A percentile compares a stretch with the other conserved stretches of the same genome.
phyloP scores from a whole-genome alignment of 164 flowering plant species.

The Nelumbo lutea region DNA sequence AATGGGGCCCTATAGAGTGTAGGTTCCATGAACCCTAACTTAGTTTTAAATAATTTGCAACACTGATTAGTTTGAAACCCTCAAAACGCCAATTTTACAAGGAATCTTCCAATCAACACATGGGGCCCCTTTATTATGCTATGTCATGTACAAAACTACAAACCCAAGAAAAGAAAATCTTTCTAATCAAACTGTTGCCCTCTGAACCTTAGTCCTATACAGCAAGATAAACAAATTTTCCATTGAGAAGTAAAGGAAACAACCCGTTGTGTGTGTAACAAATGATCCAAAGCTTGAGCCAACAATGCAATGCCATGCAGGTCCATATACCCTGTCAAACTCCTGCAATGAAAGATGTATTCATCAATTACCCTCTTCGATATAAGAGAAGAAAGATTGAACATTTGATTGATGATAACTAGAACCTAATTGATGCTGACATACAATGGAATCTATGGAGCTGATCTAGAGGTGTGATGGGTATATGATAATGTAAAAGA shows the following conservation, averaged over 20 bases:
- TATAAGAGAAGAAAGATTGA: neutral
- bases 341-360: conserved; percentile 37
- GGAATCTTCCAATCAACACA: too few relatives aligned
- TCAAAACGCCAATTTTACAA: too few relatives aligned
- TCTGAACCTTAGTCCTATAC: conserved; percentile 61
- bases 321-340: conserved; percentile 67
- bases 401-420: neutral
- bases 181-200: conserved; percentile 17
- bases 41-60: too few relatives aligned
- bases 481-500: too few relatives aligned
- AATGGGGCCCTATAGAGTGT: too few relatives aligned
- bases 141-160: neutral
- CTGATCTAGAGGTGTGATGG: too few relatives aligned
- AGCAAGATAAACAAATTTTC: conserved; percentile 52
- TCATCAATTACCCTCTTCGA: neutral
- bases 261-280: conserved; percentile 69
- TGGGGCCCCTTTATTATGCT: too few relatives aligned
- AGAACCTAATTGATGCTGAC: too few relatives aligned
- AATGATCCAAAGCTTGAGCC: conserved; percentile 75
- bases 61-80: too few relatives aligned
- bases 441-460: too few relatives aligned
- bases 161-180: neutral
- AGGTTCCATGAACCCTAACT: too few relatives aligned
- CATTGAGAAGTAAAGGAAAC: conserved; percentile 69
- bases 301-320: conserved; percentile 82